Conservation (phyloP, 257 asterid genomes). For the Dorcoceras hygrometricum region DNA sequence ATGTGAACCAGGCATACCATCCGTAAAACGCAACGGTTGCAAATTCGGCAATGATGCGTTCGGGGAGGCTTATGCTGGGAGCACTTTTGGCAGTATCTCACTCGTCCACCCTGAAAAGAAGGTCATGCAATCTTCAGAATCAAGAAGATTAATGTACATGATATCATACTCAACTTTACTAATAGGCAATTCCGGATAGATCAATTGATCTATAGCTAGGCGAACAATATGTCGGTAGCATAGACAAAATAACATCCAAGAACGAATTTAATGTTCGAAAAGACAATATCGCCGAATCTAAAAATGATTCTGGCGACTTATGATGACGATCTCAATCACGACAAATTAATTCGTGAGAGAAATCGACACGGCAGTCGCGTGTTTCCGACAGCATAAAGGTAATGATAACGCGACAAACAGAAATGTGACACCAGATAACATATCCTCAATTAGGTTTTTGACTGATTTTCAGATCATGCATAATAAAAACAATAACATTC, state of each 20-base stretch:
- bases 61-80: conserved; percentile 86
- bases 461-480: conserved; percentile 14
- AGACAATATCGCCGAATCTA: conserved; percentile 7
- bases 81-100: conserved; percentile 94
- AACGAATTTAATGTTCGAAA: conserved; percentile 2
- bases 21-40: conserved; percentile 84
- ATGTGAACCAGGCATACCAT: conserved; percentile 62
- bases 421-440: neutral
- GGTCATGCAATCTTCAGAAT: conserved; percentile 17
- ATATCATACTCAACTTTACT: neutral
- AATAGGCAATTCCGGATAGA: neutral
- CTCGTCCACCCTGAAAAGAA: conserved; percentile 77
- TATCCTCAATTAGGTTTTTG: neutral
- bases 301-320: conserved; percentile 9
- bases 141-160: neutral
- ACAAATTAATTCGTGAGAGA: conserved; percentile 18
- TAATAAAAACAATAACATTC: neutral
- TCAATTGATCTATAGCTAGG: neutral
- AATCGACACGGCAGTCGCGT: conserved; percentile 7
- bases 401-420: conserved; percentile 2
- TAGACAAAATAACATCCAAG: neutral
- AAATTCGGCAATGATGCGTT: conserved; percentile 91
- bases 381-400: conserved; percentile 12
- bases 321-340: conserved; percentile 1
- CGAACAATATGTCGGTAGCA: conserved; percentile 9